phyloP scores from a whole-genome alignment of 208 protist genomes.

The Lotmaria passim region DNA sequence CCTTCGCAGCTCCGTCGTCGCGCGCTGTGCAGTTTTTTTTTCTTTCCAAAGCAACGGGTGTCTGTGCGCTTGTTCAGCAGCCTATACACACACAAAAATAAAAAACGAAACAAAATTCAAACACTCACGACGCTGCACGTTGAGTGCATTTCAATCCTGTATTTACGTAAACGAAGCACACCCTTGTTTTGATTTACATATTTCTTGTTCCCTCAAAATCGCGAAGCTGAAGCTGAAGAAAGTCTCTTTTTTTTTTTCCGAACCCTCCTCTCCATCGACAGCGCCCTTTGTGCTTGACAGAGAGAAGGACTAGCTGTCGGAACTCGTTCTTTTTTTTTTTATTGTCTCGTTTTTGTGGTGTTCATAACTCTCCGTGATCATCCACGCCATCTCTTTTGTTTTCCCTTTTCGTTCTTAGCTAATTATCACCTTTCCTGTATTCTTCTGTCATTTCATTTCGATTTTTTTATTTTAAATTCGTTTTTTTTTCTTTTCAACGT shows the following conservation, averaged over 20 bases:
- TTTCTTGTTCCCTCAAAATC: not conserved
- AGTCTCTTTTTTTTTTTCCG: not conserved
- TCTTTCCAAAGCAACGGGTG: too few relatives aligned
- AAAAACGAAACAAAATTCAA: constrained; percentile 4
- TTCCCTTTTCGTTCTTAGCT: not conserved
- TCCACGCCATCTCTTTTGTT: not conserved
- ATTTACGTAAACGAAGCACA: not conserved
- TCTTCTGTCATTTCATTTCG: not conserved
- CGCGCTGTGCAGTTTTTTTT: too few relatives aligned
- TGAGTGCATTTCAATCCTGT: not conserved
- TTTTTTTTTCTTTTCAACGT: not conserved
- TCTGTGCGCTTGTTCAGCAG: too few relatives aligned
- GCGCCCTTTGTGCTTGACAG: too few relatives aligned
- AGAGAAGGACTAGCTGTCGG: too few relatives aligned
- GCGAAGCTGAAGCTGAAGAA: not conserved
- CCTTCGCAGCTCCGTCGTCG: too few relatives aligned
- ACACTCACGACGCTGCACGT: not conserved
- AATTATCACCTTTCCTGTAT: constrained; percentile 5
- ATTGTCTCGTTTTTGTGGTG: not conserved
- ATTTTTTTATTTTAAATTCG: not conserved
- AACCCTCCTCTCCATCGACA: too few relatives aligned
- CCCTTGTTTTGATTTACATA: not conserved
- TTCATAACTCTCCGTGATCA: not conserved
- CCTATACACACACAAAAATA: not conserved
- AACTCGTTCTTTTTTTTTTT: not conserved